A percentile compares a stretch with the other conserved stretches of the same genome.
phyloP scores from a whole-genome alignment of 2,329 filamentous ascomycete species.

The Fusarium denticulatum region DNA sequence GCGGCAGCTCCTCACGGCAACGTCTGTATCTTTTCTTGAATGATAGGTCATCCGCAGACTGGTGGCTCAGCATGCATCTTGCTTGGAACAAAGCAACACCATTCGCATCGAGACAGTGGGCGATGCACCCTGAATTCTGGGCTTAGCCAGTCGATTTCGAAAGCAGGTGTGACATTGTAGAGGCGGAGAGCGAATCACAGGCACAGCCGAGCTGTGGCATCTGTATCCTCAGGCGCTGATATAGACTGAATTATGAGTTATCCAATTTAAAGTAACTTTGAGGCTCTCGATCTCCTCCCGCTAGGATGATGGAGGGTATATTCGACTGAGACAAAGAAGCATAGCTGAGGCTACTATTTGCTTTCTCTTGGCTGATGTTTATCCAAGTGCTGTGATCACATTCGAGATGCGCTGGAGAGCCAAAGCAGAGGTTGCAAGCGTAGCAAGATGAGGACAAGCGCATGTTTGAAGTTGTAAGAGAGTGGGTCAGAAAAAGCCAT shows the following conservation, averaged over 20 bases:
- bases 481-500: constrained; percentile 19
- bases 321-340: constrained; percentile 1
- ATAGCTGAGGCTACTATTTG: constrained; percentile 10
- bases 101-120: constrained; percentile 29
- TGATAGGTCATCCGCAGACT: constrained; percentile 20
- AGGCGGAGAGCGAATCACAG: constrained; percentile 21
- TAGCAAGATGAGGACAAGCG: constrained; percentile 32
- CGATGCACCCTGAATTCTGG: constrained; percentile 15
- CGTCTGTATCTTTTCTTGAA: neutral
- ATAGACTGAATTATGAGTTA: constrained; percentile 25
- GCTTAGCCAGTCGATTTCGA: constrained; percentile 10
- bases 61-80: constrained; percentile 24
- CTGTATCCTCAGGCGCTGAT: constrained; percentile 18
- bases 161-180: constrained; percentile 18
- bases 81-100: constrained; percentile 33
- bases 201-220: constrained; percentile 14
- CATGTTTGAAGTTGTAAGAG: constrained; percentile 44
- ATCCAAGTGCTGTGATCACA: constrained; percentile 13
- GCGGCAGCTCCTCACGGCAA: constrained; percentile 6
- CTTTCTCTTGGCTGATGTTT: constrained; percentile 14
- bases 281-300: constrained; percentile 12
- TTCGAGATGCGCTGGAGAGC: constrained; percentile 16
- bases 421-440: constrained; percentile 21
- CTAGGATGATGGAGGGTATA: constrained; percentile 35
- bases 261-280: constrained; percentile 13